Percentiles rank a stretch among this genome's conserved stretches.
These are phyloP conservation scores for Domatiomyces catenatus DNA, from an alignment of 2,329 filamentous ascomycete genomes.

Conservation along the genomic window DNA sequence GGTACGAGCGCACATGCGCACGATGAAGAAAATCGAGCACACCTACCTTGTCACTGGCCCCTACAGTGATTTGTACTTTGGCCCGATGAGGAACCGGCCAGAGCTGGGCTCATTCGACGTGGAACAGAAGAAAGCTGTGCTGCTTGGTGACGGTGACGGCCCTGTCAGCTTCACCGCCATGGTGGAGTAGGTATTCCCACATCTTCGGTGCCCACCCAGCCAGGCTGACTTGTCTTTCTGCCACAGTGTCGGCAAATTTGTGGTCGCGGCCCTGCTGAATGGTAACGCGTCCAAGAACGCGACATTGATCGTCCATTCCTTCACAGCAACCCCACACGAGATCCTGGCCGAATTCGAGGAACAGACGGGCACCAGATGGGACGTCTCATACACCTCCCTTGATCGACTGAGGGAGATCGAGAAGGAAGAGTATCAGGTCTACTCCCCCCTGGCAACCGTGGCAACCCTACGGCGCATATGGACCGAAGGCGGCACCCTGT, in stretches of 20 bases:
- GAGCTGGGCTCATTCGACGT: slow-evolving; percentile 44
- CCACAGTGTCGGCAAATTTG: slow-evolving; percentile 47
- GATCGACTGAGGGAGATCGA: slow-evolving; percentile 42
- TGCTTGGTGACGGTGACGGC: slow-evolving; percentile 48
- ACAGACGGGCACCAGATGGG: slow-evolving; percentile 45
- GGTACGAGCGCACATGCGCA: slow-evolving; percentile 45
- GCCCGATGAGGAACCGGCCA: slow-evolving; percentile 24
- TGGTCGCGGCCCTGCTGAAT: slow-evolving; percentile 46
- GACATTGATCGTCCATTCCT: slow-evolving; percentile 54
- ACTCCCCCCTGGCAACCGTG: slow-evolving; percentile 36
- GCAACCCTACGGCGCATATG: slow-evolving; percentile 55
- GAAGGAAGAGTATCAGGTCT: slow-evolving; percentile 41
- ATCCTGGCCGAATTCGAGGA: slow-evolving; percentile 53
- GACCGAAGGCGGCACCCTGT: slow-evolving; percentile 56
- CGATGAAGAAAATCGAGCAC: slow-evolving; percentile 36
- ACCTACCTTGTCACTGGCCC: slow-evolving; percentile 58
- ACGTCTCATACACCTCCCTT: slow-evolving; percentile 38
- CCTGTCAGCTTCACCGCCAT: slow-evolving; percentile 55
- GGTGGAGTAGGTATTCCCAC: slow-evolving; percentile 41
- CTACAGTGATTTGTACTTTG: slow-evolving; percentile 49
- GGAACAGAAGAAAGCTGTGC: slow-evolving; percentile 39
- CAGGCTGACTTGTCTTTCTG: not conserved
- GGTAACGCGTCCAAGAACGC: slow-evolving; percentile 39
- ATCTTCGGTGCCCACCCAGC: not conserved
- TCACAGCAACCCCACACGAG: slow-evolving; percentile 47